Base-by-base conservation (phyloP, 2,329 filamentous ascomycete genomes). In the Stagonosporopsis cucurbitacearum region DNA sequence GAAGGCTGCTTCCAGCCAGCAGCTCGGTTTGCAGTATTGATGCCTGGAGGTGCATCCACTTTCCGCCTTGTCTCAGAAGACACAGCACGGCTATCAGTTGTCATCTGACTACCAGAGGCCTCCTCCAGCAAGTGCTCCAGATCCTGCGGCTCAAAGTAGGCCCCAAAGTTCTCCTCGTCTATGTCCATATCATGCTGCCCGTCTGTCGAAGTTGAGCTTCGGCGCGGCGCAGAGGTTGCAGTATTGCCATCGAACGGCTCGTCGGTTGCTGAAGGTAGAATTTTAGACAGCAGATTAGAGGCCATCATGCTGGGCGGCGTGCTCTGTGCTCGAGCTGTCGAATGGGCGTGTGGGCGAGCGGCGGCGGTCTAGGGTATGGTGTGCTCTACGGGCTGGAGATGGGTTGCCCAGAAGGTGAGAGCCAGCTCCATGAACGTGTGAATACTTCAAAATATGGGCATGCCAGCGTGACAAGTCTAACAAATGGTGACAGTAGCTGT, bases 71-170 rank as follows among this genome's bases (percentile, higher is more conserved):
- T 45, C 66, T 75, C 49, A 62, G 69, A 49, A 76, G 68, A 58
- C 75, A 78, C 49, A 44, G 69, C 68, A 28, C 67, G 68, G 58
- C 76, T 80, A 43, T 78, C 78, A 41, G 74, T 77, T 28, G 75
- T 78, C 58, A 79, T 75, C 20, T 81, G 79, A 62, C 80, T 84
- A 22, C 77, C 76, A 15, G 76, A 75, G 17, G 77, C 79, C 64
- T 86, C 80, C 35, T 80, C 81, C 22, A 86, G 75, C 44, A 84
- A 77, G 45, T 83, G 79, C 54, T 86, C 82, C 23, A 86, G 78
- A 65, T 86, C 82, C 40, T 83, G 79, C 45, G 85, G 82, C 60
- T 82, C 81, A 63, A 83, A 86, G 35, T 76, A 77, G 40, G 79
- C 79, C 40, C 75, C 77, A 13, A 80, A 68, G 60, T 79, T 82